phyloP scores from a whole-genome alignment of 768 basidiomycete species.

The Galerina marginata region DNA sequence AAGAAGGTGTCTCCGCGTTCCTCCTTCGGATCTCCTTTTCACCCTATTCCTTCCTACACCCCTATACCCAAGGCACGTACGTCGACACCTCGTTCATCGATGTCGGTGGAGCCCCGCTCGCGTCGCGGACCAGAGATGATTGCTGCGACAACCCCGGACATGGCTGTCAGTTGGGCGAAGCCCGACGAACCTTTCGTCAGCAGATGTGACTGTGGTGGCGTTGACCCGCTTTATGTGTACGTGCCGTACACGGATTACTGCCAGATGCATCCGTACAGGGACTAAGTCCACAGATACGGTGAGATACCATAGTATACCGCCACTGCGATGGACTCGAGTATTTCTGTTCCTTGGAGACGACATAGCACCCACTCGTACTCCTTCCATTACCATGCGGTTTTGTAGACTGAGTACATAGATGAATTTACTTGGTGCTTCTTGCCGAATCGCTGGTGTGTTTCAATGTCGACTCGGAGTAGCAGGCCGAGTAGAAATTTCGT shows the following conservation, averaged over 20 bases:
- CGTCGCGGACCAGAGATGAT: constrained; percentile 27
- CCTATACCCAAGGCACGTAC: constrained; percentile 21
- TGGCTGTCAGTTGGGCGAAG: constrained; percentile 22
- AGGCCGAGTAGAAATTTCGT: no score
- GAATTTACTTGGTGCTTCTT: no score
- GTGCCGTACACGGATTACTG: background rate
- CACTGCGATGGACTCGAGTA: no score
- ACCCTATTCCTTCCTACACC: background rate
- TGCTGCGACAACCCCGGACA: constrained; percentile 23
- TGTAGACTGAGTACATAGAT: no score
- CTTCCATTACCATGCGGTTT: no score
- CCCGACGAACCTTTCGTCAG: constrained; percentile 9
- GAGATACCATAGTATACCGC: no score
- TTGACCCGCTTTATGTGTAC: constrained; percentile 13
- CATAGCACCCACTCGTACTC: no score
- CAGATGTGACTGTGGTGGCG: background rate
- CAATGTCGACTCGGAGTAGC: no score
- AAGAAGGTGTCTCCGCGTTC: background rate
- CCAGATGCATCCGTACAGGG: constrained; percentile 4
- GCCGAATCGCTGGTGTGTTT: no score
- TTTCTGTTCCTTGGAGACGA: no score
- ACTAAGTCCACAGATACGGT: background rate
- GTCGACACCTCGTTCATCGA: constrained; percentile 12
- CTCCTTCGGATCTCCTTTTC: constrained; percentile 8
- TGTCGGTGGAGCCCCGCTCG: constrained; percentile 23